Percentiles rank a stretch among this genome's conserved stretches.
Evolutionary conservation across 2,329 filamentous ascomycete species (phyloP).

Genomic region (Tolypocladium endophyticum): DNA sequence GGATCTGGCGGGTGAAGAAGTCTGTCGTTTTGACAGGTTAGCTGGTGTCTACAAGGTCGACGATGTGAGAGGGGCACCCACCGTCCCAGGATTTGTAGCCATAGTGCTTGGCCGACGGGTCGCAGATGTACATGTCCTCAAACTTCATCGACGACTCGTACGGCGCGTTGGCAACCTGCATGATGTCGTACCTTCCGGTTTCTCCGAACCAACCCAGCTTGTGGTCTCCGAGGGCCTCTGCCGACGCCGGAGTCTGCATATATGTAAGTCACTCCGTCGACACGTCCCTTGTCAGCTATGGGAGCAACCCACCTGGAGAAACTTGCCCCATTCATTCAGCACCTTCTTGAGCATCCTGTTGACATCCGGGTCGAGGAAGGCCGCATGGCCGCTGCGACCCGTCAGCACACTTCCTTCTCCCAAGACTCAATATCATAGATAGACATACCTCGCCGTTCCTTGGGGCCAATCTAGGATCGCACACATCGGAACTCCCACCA

Average conservation of each 20-base stretch:
- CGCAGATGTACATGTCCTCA: constrained; percentile 51
- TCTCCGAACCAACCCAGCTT: constrained; percentile 44
- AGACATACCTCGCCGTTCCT: constrained; percentile 36
- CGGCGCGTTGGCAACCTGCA: constrained; percentile 39
- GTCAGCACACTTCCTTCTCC: neutral
- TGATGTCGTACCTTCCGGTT: constrained; percentile 34
- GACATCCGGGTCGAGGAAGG: constrained; percentile 44
- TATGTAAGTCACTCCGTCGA: neutral
- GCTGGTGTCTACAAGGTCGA: neutral
- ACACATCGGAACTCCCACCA: constrained; percentile 43
- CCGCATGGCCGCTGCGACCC: constrained; percentile 33
- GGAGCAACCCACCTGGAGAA: constrained; percentile 26
- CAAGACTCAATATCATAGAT: neutral
- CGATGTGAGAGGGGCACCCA: constrained; percentile 10
- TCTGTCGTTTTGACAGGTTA: constrained; percentile 16
- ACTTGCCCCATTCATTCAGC: constrained; percentile 47
- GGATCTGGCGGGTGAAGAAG: constrained; percentile 55
- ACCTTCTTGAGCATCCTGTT: constrained; percentile 43
- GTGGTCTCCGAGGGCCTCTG: constrained; percentile 33
- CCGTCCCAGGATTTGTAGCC: constrained; percentile 60
- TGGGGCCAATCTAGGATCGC: constrained; percentile 47
- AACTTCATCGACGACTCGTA: constrained; percentile 33
- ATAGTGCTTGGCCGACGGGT: constrained; percentile 39
- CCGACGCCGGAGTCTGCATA: constrained; percentile 38
- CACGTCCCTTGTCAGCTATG: neutral